These are phyloP conservation scores for Leccinum obscurum DNA, from an alignment of 768 basidiomycete genomes.

Conservation along the genomic window DNA sequence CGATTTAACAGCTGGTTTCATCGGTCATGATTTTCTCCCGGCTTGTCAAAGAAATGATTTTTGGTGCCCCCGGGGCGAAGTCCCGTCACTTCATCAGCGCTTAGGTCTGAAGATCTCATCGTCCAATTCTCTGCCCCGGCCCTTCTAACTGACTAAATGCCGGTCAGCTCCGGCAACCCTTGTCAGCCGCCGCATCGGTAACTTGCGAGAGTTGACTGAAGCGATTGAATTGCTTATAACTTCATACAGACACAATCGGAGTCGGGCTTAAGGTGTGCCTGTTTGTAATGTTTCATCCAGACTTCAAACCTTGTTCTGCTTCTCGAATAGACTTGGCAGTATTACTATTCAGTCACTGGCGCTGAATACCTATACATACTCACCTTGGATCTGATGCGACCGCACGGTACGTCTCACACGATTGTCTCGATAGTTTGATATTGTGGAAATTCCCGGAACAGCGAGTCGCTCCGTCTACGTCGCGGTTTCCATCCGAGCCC, in stretches of 20 bases:
- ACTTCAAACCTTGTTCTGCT: slow-evolving; percentile 24
- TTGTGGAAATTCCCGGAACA: slow-evolving; percentile 1
- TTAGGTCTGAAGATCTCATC: neutral
- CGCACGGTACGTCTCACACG: slow-evolving; percentile 15
- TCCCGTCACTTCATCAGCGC: neutral
- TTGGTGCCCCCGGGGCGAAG: neutral
- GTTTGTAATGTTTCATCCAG: slow-evolving; percentile 6
- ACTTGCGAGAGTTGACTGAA: slow-evolving; percentile 18
- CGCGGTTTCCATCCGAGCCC: slow-evolving; percentile 17
- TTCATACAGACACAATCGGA: slow-evolving; percentile 4
- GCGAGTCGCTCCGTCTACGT: slow-evolving; percentile 7
- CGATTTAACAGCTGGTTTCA: neutral
- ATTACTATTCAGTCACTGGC: neutral
- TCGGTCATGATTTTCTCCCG: neutral
- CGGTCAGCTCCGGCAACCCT: slow-evolving; percentile 7
- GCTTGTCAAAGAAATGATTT: neutral
- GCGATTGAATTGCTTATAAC: slow-evolving; percentile 30
- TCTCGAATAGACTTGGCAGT: neutral
- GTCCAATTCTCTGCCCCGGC: neutral
- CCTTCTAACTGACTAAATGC: neutral
- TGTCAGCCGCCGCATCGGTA: slow-evolving; percentile 9
- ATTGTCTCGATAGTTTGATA: slow-evolving; percentile 2
- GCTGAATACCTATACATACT: neutral
- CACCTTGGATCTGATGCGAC: slow-evolving; percentile 3
- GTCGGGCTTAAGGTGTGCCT: slow-evolving; percentile 30